Base-by-base conservation (phyloP, 129 eudicot genomes). In the Flaveria trinervia region DNA sequence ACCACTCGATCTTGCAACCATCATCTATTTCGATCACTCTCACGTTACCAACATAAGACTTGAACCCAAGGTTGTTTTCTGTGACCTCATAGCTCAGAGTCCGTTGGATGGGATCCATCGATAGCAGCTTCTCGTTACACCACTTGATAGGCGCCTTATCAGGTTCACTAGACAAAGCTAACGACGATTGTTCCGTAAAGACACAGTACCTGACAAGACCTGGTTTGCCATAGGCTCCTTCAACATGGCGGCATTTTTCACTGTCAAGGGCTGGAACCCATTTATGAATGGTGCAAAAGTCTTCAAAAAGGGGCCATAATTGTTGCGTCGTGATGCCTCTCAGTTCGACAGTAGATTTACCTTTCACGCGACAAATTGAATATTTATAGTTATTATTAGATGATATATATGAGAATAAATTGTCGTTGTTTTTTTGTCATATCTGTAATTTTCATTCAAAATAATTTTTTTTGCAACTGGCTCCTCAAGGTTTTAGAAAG, bases 251-350 rank as follows among this genome's bases (percentile, higher is more conserved):
- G 61, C 84, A 82, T 57, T 22, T 57, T 3, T 57, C 33, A 11
- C 65, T 20, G 16, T 81, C 28, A 5, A 88, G 84, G 50, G 78
- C 61, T 1, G 89, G 76, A 66, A 74, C 83, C 83, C 83, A 88
- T 79, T 88, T 85, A 82, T 83, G 68, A 0, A 88, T 70, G 60
- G 78, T 85, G 68, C 85, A 88, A 62, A 88, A 88, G 67, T 88
- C 89, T 48, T 80, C 56, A n/a, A 80, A 81, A n/a, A 85, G 72
- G 17, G 86, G 73, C 87, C 87, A 88, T 70, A 88, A 61, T 80
- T 85, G 86, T 60, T 77, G 61, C 15, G 89, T 56, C 1, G 11
- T 78, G n/a, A 85, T 81, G 62, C 71, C 70, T 71, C 55, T 26
- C 17, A 85, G 77, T 59, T 5, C 81, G n/a, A 80, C 79, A 36